phyloP scores from a whole-genome alignment of 495 filamentous ascomycete genomes.

The Hyaloscypha bicolor region DNA sequence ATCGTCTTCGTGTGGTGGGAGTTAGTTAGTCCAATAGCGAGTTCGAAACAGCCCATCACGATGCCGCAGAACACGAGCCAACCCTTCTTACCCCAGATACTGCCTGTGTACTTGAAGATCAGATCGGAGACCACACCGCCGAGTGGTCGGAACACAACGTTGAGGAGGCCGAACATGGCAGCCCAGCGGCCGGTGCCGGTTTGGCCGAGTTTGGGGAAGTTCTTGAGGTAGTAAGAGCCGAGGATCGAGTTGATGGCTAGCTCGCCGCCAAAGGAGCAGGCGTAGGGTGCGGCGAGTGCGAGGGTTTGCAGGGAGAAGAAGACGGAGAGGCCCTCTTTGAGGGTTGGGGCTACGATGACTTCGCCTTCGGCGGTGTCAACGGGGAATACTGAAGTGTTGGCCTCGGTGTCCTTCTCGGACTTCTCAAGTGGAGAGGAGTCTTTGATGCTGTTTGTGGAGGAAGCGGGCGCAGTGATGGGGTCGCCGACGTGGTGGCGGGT shows the following conservation, averaged over 20 bases:
- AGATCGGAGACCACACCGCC: slow-evolving; percentile 75
- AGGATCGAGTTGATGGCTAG: slow-evolving; percentile 85
- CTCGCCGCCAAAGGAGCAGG: slow-evolving; percentile 84
- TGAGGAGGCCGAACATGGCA: slow-evolving; percentile 89
- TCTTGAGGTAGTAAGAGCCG: slow-evolving; percentile 74
- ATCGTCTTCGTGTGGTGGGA: slow-evolving; percentile 61
- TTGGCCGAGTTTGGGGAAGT: slow-evolving; percentile 75
- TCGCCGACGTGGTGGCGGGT: slow-evolving; percentile 44
- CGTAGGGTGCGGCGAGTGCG: slow-evolving; percentile 69
- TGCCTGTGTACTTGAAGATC: slow-evolving; percentile 61
- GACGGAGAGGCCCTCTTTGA: slow-evolving; percentile 59
- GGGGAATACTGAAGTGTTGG: slow-evolving; percentile 34
- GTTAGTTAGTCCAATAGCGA: slow-evolving; percentile 70
- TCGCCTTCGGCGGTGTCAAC: slow-evolving; percentile 61
- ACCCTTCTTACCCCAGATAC: slow-evolving; percentile 75
- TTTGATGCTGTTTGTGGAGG: neutral
- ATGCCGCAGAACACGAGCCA: slow-evolving; percentile 66
- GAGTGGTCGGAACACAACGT: slow-evolving; percentile 71
- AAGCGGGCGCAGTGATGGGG: slow-evolving; percentile 29
- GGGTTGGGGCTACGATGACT: slow-evolving; percentile 66
- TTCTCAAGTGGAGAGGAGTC: slow-evolving; percentile 31
- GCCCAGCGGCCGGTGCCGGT: slow-evolving; percentile 75
- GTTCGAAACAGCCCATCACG: slow-evolving; percentile 63
- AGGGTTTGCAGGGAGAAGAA: slow-evolving; percentile 67
- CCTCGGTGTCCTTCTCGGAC: slow-evolving; percentile 30